Evolutionary conservation across 202 grass and related monocot genomes (phyloP).

Genomic region (Musa balbisiana): DNA sequence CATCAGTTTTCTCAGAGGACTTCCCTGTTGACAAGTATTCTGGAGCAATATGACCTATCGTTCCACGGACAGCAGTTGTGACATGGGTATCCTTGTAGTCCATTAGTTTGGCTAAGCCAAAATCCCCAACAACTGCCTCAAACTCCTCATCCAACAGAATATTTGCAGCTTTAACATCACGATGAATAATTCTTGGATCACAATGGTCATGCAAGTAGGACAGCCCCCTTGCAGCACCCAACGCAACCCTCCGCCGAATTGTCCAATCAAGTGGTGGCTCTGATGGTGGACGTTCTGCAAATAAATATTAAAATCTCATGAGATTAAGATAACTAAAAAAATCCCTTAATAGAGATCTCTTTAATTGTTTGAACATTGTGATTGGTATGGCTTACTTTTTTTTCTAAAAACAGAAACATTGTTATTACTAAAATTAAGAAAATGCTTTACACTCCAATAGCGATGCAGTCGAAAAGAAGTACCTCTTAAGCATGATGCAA

Average conservation of each 20-base stretch:
- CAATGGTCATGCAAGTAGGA: conserved; percentile 40
- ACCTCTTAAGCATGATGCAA: conserved; percentile 40
- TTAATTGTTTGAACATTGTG: not conserved
- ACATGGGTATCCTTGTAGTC: conserved; percentile 40
- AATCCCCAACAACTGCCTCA: conserved; percentile 34
- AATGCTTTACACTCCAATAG: too few species aligned
- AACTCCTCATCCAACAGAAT: conserved; percentile 32
- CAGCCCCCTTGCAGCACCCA: conserved; percentile 32
- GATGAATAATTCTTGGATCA: conserved; percentile 34
- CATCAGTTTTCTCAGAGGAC: conserved; percentile 35
- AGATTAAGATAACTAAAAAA: not conserved
- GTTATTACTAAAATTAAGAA: not conserved
- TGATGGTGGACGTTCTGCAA: conserved; percentile 22
- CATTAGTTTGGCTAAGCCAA: conserved; percentile 36
- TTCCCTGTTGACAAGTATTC: conserved; percentile 33
- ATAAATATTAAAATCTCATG: not conserved
- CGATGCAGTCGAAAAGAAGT: not conserved
- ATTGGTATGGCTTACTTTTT: not conserved
- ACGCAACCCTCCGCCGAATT: conserved; percentile 21
- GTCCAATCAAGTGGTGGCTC: conserved; percentile 29
- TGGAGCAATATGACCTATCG: conserved; percentile 31
- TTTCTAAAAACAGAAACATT: not conserved
- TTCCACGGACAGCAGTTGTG: conserved; percentile 29
- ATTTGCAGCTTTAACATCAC: conserved; percentile 40
- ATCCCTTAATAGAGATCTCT: not conserved